phyloP scores from a whole-genome alignment of 2,329 filamentous ascomycete genomes.

The Pseudocercospora cruenta region DNA sequence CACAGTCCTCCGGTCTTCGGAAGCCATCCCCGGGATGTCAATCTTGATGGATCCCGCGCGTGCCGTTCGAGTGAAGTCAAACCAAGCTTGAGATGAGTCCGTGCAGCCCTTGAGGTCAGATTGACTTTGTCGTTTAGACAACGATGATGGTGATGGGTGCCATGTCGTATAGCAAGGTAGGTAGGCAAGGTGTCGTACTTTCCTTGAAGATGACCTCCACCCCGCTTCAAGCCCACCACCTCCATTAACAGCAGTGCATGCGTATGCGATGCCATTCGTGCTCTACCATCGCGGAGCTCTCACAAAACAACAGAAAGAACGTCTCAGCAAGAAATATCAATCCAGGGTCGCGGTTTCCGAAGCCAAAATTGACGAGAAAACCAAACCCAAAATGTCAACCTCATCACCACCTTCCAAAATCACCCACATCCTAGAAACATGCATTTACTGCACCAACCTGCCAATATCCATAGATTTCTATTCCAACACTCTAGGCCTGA shows the following conservation, averaged over 20 bases:
- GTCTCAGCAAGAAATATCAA: too few species aligned
- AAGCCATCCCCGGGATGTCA: background rate
- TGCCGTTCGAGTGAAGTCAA: background rate
- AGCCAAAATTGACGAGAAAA: too few species aligned
- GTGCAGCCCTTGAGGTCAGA: background rate
- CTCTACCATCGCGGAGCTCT: too few species aligned
- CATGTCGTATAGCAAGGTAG: background rate
- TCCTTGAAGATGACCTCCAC: background rate
- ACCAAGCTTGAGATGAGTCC: background rate
- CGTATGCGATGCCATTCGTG: too few species aligned
- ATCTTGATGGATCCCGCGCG: background rate
- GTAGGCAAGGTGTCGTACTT: too few species aligned
- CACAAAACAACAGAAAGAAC: too few species aligned
- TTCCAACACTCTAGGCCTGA: conserved; percentile 15
- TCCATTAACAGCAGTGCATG: too few species aligned
- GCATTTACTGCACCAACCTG: conserved; percentile 21
- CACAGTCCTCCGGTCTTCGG: background rate
- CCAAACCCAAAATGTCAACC: too few species aligned
- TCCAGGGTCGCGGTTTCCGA: too few species aligned
- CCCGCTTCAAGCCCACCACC: background rate
- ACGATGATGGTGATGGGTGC: background rate
- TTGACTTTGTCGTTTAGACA: background rate
- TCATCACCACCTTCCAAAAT: conserved; percentile 10
- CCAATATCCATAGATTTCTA: conserved; percentile 13
- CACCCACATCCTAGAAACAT: conserved; percentile 20